phyloP scores from a whole-genome alignment of 2,329 filamentous ascomycete genomes.

The Fusarium irregulare region DNA sequence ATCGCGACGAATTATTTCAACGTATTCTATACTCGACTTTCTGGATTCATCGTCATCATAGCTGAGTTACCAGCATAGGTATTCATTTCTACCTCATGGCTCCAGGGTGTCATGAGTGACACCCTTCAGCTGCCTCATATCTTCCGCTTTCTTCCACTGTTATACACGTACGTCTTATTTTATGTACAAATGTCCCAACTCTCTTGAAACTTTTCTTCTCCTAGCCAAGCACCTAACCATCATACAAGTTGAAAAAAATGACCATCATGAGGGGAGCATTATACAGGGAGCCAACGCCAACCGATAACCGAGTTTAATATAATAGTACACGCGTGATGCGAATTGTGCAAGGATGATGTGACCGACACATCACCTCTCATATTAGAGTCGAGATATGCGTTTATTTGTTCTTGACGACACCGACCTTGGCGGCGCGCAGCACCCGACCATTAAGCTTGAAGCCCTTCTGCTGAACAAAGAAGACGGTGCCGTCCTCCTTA shows the following conservation, averaged over 20 bases:
- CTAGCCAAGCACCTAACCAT: slow-evolving; percentile 39
- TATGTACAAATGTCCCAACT: slow-evolving; percentile 42
- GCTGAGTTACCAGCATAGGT: slow-evolving; percentile 21
- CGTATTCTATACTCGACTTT: neutral
- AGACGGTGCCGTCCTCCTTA: slow-evolving; percentile 91
- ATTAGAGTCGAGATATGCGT: slow-evolving; percentile 18
- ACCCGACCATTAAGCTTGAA: slow-evolving; percentile 93
- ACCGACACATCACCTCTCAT: neutral
- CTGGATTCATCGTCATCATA: slow-evolving; percentile 11
- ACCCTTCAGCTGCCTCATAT: slow-evolving; percentile 3
- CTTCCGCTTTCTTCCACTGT: slow-evolving; percentile 25
- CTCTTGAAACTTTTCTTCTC: slow-evolving; percentile 33
- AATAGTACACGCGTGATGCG: slow-evolving; percentile 50
- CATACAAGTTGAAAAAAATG: slow-evolving; percentile 34
- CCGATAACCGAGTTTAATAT: slow-evolving; percentile 49
- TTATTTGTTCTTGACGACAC: slow-evolving; percentile 86
- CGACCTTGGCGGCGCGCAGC: slow-evolving; percentile 92
- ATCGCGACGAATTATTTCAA: neutral
- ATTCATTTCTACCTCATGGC: slow-evolving; percentile 11
- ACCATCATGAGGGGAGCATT: slow-evolving; percentile 61
- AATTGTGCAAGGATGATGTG: slow-evolving; percentile 18
- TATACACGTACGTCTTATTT: slow-evolving; percentile 42
- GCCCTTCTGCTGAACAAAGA: slow-evolving; percentile 94
- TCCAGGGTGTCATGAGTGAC: slow-evolving; percentile 8
- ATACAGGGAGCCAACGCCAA: slow-evolving; percentile 56